A percentile compares a stretch with the other conserved stretches of the same genome.
Evolutionary conservation across 2,329 filamentous ascomycete genomes (phyloP).

Genomic region (Pyricularia grisea): DNA sequence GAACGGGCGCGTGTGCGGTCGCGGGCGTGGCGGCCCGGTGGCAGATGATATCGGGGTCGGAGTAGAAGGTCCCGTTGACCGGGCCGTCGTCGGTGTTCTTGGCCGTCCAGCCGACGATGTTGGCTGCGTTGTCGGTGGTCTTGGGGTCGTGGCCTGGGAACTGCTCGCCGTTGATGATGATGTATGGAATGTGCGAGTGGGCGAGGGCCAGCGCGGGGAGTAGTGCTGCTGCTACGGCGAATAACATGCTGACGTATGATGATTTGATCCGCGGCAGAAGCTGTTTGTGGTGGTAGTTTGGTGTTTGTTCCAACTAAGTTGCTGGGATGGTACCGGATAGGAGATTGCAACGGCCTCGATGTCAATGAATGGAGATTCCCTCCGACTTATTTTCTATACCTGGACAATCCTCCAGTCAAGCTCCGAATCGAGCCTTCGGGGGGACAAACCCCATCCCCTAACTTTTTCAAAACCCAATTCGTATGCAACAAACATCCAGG

Average conservation of each 20-base stretch:
- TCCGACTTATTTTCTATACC: neutral
- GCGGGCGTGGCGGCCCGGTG: slow-evolving; percentile 47
- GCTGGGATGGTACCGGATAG: neutral
- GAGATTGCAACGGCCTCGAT: neutral
- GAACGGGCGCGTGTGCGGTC: slow-evolving; percentile 39
- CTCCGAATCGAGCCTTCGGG: neutral
- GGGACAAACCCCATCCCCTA: neutral
- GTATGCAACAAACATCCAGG: neutral
- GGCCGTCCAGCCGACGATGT: slow-evolving; percentile 43
- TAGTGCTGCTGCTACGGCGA: neutral
- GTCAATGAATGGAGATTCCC: neutral
- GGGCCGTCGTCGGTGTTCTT: slow-evolving; percentile 41
- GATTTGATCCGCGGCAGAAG: neutral
- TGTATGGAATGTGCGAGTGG: slow-evolving; percentile 21
- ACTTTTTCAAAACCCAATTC: neutral
- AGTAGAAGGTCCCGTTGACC: slow-evolving; percentile 36
- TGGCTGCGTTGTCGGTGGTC: slow-evolving; percentile 10
- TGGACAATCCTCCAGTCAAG: neutral
- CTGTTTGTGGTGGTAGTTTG: neutral
- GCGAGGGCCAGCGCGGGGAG: slow-evolving; percentile 7
- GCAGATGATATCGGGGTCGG: slow-evolving; percentile 47
- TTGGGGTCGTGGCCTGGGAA: slow-evolving; percentile 30
- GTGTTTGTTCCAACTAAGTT: neutral
- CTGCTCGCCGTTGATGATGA: slow-evolving; percentile 33
- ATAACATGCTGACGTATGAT: neutral